Evolutionary conservation across 768 basidiomycete genomes (phyloP).

Genomic region (Tremella mesenterica): DNA sequence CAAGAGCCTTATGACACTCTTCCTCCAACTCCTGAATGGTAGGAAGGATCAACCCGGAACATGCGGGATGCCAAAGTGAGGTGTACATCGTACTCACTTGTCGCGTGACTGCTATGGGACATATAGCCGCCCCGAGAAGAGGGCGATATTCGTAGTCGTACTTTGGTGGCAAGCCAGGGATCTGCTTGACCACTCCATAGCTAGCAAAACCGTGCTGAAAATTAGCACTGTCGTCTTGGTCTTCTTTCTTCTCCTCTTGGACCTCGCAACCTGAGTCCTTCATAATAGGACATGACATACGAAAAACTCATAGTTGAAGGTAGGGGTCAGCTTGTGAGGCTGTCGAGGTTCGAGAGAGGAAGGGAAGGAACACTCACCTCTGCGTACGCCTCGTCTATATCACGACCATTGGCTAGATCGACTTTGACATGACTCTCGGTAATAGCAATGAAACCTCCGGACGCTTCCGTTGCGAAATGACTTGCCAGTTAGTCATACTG

Average conservation of each 20-base stretch:
- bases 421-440: not conserved
- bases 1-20: constrained; percentile 5
- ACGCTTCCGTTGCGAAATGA: constrained; percentile 11
- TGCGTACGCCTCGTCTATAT: constrained; percentile 2
- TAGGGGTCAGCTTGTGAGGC: too few relatives aligned
- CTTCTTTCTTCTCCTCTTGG: not conserved
- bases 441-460: constrained; percentile 3
- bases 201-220: constrained; percentile 8
- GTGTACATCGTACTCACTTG: not conserved
- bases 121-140: constrained; percentile 3
- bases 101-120: not conserved
- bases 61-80: not conserved
- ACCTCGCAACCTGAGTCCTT: too few relatives aligned
- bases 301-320: too few relatives aligned
- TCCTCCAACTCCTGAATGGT: constrained; percentile 11
- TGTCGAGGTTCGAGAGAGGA: too few relatives aligned
- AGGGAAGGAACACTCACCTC: constrained; percentile 6
- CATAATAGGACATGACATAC: too few relatives aligned
- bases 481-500: not conserved
- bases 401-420: constrained; percentile 12
- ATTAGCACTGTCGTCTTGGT: not conserved
- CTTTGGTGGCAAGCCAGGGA: constrained; percentile 21
- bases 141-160: constrained; percentile 22
- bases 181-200: constrained; percentile 5
- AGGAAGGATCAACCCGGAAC: constrained; percentile 10